phyloP scores from a whole-genome alignment of 2,329 filamentous ascomycete genomes.

The Colletotrichum plurivorum region DNA sequence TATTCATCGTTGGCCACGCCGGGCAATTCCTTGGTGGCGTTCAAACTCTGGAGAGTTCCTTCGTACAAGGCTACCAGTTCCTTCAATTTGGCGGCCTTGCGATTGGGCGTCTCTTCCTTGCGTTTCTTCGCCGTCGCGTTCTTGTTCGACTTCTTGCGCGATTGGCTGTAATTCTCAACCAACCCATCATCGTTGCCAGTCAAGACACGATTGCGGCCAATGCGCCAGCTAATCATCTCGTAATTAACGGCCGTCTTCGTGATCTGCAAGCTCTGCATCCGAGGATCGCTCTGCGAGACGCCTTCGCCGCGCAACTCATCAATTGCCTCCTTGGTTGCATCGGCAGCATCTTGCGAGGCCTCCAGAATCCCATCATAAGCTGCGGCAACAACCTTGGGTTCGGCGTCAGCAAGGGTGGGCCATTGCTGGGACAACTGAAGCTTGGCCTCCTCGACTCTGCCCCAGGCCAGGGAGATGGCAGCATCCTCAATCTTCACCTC shows the following conservation, averaged over 20 bases:
- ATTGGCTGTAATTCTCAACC: slow-evolving; percentile 62
- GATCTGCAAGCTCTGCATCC: slow-evolving; percentile 94
- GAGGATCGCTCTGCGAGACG: slow-evolving; percentile 83
- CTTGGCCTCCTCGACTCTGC: slow-evolving; percentile 73
- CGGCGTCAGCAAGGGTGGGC: slow-evolving; percentile 57
- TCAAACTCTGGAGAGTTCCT: slow-evolving; percentile 89
- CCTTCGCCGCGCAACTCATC: slow-evolving; percentile 90
- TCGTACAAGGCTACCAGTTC: slow-evolving; percentile 93
- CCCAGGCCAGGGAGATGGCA: slow-evolving; percentile 88
- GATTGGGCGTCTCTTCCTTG: slow-evolving; percentile 78
- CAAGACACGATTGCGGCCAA: slow-evolving; percentile 91
- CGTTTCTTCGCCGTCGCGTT: slow-evolving; percentile 51
- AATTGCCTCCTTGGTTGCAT: slow-evolving; percentile 93
- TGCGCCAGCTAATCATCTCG: slow-evolving; percentile 92
- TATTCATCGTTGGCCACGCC: slow-evolving; percentile 88
- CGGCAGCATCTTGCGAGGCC: slow-evolving; percentile 92
- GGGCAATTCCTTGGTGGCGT: slow-evolving; percentile 89
- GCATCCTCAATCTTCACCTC: slow-evolving; percentile 93
- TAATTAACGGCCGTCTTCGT: slow-evolving; percentile 95
- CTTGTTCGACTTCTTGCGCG: slow-evolving; percentile 67
- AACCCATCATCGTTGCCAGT: slow-evolving; percentile 88
- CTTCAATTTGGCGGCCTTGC: slow-evolving; percentile 83
- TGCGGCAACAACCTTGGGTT: slow-evolving; percentile 79
- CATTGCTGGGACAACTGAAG: slow-evolving; percentile 64
- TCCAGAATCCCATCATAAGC: slow-evolving; percentile 94